Conservation (phyloP, 495 filamentous ascomycete species). For the Staphylotrichum longicolle region DNA sequence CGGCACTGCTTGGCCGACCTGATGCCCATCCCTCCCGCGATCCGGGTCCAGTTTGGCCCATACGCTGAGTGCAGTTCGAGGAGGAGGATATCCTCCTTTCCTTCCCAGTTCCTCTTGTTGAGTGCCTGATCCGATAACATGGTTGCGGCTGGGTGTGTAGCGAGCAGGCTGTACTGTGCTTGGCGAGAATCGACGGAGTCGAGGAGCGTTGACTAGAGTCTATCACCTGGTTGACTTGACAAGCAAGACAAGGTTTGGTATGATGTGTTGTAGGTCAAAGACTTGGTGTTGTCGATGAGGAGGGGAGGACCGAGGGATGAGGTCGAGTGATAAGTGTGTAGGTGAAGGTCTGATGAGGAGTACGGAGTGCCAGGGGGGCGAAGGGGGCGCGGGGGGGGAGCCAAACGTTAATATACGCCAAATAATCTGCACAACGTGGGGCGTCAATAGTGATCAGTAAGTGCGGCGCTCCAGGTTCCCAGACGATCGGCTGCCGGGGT, state of each 20-base stretch:
- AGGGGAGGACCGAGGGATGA: not conserved
- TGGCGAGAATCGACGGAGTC: no score
- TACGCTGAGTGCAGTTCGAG: slow-evolving; percentile 15
- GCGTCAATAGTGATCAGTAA: slow-evolving; percentile 1
- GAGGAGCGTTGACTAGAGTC: no score
- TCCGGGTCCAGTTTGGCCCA: slow-evolving; percentile 81
- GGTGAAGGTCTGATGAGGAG: not conserved
- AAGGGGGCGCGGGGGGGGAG: slow-evolving; percentile 1
- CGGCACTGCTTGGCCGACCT: slow-evolving; percentile 94
- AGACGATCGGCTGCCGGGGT: slow-evolving; percentile 7
- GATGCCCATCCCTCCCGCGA: slow-evolving; percentile 70
- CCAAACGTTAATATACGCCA: slow-evolving; percentile 8
- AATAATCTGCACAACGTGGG: slow-evolving; percentile 5
- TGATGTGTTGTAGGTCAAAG: not conserved
- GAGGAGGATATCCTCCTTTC: slow-evolving; percentile 15
- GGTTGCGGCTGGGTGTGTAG: not conserved
- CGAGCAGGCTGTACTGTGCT: not conserved
- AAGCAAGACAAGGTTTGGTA: no score
- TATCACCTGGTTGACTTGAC: no score
- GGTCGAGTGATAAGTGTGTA: not conserved
- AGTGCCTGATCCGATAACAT: slow-evolving; percentile 16
- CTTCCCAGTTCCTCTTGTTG: slow-evolving; percentile 20
- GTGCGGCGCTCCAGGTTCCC: not conserved
- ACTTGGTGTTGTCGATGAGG: not conserved
- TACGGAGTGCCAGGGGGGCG: not conserved